A percentile compares a stretch with the other conserved stretches of the same genome.
Conservation (phyloP, 257 asterid species). For the Forsythia suspensa region DNA sequence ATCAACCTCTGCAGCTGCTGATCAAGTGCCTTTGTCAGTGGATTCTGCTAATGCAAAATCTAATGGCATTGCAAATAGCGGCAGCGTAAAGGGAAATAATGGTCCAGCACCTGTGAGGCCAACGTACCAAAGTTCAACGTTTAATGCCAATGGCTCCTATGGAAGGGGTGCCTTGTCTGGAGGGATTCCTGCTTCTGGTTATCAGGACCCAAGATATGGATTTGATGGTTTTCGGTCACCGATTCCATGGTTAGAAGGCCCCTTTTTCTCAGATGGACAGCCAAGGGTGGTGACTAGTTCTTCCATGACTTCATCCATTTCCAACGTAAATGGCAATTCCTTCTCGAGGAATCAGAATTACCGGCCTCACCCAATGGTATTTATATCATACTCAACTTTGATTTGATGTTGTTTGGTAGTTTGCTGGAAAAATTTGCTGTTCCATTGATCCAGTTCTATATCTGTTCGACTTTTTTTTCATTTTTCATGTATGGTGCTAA, state of each 20-base stretch:
- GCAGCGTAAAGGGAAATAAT: constrained; percentile 48
- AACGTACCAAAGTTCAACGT: constrained; percentile 38
- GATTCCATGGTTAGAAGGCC: constrained; percentile 59
- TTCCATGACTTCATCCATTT: constrained; percentile 40
- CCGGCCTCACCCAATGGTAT: constrained; percentile 54
- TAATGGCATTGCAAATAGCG: constrained; percentile 46
- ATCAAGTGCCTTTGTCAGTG: constrained; percentile 51
- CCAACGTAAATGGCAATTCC: constrained; percentile 40
- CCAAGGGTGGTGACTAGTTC: constrained; percentile 42
- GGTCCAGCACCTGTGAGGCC: constrained; percentile 32
- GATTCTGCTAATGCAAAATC: constrained; percentile 55
- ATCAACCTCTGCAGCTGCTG: constrained; percentile 45
- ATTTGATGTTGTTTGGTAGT: not conserved
- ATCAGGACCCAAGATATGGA: constrained; percentile 60
- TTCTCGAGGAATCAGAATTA: constrained; percentile 50
- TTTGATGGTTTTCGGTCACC: constrained; percentile 62
- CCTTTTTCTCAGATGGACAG: constrained; percentile 59
- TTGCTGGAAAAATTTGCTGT: not conserved
- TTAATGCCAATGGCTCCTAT: constrained; percentile 43
- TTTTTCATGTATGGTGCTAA: not conserved
- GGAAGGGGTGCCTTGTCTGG: constrained; percentile 51
- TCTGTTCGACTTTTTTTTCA: not conserved
- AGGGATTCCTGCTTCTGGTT: constrained; percentile 51
- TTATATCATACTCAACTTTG: not conserved
- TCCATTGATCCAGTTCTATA: not conserved